Evolutionary conservation across 345 rosid species (phyloP).

Genomic region (Eucalyptus pauciflora): DNA sequence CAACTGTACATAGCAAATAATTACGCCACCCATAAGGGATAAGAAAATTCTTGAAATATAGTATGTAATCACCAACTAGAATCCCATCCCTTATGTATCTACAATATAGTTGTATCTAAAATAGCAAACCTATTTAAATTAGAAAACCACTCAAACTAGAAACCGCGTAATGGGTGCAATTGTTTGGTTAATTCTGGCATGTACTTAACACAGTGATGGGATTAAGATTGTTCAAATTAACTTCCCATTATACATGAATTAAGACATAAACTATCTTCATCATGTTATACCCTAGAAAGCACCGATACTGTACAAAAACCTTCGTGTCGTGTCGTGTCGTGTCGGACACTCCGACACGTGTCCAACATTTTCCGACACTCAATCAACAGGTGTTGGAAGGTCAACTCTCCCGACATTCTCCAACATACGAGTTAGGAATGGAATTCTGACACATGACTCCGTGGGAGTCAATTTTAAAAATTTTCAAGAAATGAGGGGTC

Average conservation of each 20-base stretch:
- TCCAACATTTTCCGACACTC: too few relatives aligned
- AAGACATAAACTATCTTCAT: neutral
- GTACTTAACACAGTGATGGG: neutral
- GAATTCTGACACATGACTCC: too few relatives aligned
- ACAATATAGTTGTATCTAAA: neutral
- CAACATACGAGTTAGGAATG: too few relatives aligned
- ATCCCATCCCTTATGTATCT: neutral
- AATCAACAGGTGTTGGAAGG: accelerated
- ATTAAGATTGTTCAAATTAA: neutral
- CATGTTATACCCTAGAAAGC: neutral
- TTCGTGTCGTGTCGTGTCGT: too few relatives aligned
- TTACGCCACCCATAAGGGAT: neutral
- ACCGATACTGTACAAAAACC: accelerated
- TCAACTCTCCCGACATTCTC: too few relatives aligned
- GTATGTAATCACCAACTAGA: neutral
- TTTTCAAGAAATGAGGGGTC: too few relatives aligned
- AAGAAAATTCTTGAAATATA: neutral
- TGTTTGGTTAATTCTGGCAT: neutral
- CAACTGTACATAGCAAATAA: neutral
- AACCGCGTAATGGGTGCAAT: neutral
- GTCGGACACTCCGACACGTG: too few relatives aligned
- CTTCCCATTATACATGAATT: neutral
- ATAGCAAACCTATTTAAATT: neutral
- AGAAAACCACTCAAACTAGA: neutral
- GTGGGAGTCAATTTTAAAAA: too few relatives aligned